Conservation (phyloP, 1,284 basidiomycete species). For the Mycena sp. region DNA sequence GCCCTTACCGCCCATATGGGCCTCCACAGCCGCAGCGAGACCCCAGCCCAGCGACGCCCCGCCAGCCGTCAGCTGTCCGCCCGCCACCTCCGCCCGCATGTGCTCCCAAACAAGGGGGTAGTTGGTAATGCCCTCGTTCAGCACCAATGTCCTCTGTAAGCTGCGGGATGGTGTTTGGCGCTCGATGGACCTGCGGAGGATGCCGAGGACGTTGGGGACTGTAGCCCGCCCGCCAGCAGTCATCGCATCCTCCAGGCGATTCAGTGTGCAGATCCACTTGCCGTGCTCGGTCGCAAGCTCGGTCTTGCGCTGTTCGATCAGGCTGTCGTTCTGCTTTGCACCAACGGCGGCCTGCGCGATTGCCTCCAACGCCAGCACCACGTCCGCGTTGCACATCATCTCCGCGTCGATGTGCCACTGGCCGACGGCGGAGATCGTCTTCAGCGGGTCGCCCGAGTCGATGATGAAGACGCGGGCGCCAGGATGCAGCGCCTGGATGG, state of each 20-base stretch:
- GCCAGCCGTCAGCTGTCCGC: constrained; percentile 62
- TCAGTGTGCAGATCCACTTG: constrained; percentile 38
- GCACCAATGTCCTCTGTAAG: constrained; percentile 51
- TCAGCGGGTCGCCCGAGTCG: constrained; percentile 71
- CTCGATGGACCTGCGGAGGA: constrained; percentile 55
- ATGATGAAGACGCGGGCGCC: constrained; percentile 65
- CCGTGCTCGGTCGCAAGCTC: constrained; percentile 35
- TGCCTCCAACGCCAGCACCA: constrained; percentile 60
- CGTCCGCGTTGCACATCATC: constrained; percentile 65
- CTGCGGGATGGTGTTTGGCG: constrained; percentile 47
- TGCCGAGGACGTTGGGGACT: constrained; percentile 57
- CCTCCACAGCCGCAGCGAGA: constrained; percentile 70
- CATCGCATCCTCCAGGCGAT: constrained; percentile 39
- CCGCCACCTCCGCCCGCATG: constrained; percentile 60
- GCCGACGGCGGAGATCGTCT: constrained; percentile 52
- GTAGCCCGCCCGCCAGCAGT: constrained; percentile 35
- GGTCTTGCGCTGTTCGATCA: constrained; percentile 31
- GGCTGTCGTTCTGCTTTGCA: constrained; percentile 33
- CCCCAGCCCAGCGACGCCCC: constrained; percentile 74
- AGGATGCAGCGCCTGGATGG: constrained; percentile 51
- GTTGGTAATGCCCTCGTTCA: constrained; percentile 74
- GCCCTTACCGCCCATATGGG: constrained; percentile 45
- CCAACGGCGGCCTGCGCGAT: constrained; percentile 48
- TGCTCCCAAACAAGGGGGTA: constrained; percentile 64
- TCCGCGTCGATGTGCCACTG: constrained; percentile 67